Conservation (phyloP, 139 green algal species). For the Tetraselmis chui region DNA sequence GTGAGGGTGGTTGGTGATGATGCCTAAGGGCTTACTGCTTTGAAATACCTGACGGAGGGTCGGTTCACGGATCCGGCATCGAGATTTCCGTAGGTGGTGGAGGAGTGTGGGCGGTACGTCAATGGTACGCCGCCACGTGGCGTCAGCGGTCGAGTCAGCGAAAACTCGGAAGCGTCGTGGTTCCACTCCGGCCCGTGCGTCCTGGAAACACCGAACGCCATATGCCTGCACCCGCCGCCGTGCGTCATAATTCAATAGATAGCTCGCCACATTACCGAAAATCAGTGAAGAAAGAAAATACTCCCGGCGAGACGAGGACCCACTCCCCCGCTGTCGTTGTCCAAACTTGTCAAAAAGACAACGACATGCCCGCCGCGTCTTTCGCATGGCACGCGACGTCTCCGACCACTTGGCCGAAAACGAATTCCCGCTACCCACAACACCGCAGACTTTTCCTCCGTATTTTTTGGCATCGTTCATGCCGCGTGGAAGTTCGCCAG, state of each 20-base stretch:
- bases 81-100: background rate
- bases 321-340: background rate
- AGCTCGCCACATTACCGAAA: too few relatives aligned
- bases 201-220: background rate
- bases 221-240: background rate
- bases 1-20: too few relatives aligned
- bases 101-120: background rate
- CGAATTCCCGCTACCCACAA: background rate
- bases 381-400: too few relatives aligned
- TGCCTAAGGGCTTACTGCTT: too few relatives aligned
- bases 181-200: background rate
- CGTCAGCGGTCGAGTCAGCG: background rate
- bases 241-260: background rate
- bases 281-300: too few relatives aligned
- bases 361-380: background rate
- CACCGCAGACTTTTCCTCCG: background rate
- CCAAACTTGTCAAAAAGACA: background rate
- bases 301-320: background rate
- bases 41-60: background rate
- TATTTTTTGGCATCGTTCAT: background rate
- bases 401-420: background rate
- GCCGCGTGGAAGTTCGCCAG: background rate
- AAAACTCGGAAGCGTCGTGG: background rate
- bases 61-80: background rate
- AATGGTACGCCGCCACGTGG: background rate